A percentile compares a stretch with the other conserved stretches of the same genome.
phyloP scores from a whole-genome alignment of 2,329 filamentous ascomycete species.

The Fusarium dimerum region DNA sequence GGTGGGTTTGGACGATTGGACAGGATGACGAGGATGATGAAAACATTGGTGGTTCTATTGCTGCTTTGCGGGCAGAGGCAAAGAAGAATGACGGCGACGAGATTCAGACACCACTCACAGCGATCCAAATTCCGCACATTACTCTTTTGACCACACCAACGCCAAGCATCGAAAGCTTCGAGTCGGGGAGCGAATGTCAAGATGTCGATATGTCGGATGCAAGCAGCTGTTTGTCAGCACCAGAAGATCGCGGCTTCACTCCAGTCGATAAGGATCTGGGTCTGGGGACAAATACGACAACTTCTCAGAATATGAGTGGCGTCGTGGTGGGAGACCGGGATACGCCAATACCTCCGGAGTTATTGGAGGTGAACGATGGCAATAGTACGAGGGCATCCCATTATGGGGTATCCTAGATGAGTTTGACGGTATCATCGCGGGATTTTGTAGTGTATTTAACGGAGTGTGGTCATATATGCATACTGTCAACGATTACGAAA shows the following conservation, averaged over 20 bases:
- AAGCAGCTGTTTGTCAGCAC: constrained; percentile 37
- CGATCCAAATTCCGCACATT: constrained; percentile 19
- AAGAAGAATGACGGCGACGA: constrained; percentile 16
- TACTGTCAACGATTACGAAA: constrained; percentile 5
- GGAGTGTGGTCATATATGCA: constrained; percentile 8
- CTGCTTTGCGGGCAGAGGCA: constrained; percentile 39
- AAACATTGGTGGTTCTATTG: constrained; percentile 44
- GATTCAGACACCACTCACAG: constrained; percentile 24
- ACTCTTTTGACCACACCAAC: constrained; percentile 37
- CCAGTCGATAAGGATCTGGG: constrained; percentile 37
- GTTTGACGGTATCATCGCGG: constrained; percentile 20
- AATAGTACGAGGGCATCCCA: constrained; percentile 37
- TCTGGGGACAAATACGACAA: constrained; percentile 41
- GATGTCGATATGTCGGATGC: constrained; percentile 55
- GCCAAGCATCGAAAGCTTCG: constrained; percentile 42
- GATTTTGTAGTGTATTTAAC: constrained; percentile 7
- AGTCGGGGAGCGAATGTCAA: constrained; percentile 31
- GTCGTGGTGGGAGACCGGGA: constrained; percentile 4
- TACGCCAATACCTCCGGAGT: constrained; percentile 15
- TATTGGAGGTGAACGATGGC: background rate
- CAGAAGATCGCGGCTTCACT: constrained; percentile 33
- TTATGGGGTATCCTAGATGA: constrained; percentile 42
- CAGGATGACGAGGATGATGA: constrained; percentile 50
- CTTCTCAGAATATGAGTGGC: constrained; percentile 1
- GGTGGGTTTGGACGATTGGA: constrained; percentile 68